These are phyloP conservation scores for Metarhizium humberi DNA, from an alignment of 2,329 filamentous ascomycete species.

Conservation along the genomic window DNA sequence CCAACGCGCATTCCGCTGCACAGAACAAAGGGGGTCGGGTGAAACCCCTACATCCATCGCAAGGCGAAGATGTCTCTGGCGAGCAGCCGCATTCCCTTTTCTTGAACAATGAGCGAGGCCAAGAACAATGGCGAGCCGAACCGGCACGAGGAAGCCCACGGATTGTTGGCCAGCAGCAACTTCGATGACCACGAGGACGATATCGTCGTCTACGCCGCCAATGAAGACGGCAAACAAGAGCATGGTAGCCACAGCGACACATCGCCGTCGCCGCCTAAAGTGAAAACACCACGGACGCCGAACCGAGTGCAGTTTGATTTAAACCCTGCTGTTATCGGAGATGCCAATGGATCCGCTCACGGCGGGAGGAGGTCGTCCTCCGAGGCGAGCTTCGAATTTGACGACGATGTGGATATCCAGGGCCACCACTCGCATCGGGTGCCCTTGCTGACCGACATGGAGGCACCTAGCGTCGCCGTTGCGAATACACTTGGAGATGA, in stretches of 20 bases:
- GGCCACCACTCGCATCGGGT: conserved; percentile 45
- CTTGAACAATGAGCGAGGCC: conserved; percentile 22
- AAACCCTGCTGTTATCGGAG: conserved; percentile 32
- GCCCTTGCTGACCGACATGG: conserved; percentile 73
- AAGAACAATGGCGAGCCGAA: conserved; percentile 19
- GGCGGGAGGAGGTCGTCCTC: conserved; percentile 6
- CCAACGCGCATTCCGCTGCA: not conserved
- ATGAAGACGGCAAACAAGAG: conserved; percentile 5
- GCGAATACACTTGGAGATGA: conserved; percentile 41
- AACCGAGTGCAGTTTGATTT: conserved; percentile 70
- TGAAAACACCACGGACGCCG: conserved; percentile 33
- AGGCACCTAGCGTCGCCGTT: conserved; percentile 67
- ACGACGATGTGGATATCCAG: conserved; percentile 35
- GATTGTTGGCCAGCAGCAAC: conserved; percentile 17
- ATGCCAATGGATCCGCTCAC: conserved; percentile 13
- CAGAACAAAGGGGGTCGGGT: not conserved
- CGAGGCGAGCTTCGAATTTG: conserved; percentile 37
- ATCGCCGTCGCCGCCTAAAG: conserved; percentile 4
- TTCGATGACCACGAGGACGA: conserved; percentile 16
- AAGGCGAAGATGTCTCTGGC: conserved; percentile 9
- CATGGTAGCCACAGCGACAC: conserved; percentile 11
- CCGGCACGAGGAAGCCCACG: conserved; percentile 22
- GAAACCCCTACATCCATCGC: not conserved
- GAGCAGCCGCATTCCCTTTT: conserved; percentile 7
- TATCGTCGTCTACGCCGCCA: conserved; percentile 10